Evolutionary conservation across 768 basidiomycete species (phyloP).

Genomic region (Inosperma sp.): DNA sequence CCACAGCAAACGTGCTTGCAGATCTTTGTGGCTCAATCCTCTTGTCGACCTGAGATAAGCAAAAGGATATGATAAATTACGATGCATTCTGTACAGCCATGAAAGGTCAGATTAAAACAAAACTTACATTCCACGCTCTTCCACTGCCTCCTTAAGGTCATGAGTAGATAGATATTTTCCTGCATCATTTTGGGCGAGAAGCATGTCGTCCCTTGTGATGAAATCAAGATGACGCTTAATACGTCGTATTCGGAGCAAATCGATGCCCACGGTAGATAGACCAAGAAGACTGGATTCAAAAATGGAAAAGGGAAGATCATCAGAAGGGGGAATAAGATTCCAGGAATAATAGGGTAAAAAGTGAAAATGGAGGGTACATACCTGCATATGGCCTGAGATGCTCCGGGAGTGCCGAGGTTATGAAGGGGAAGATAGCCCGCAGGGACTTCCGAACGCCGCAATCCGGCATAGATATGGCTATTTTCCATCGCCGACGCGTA

Average conservation of each 20-base stretch:
- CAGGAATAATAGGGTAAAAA: conserved; percentile 1
- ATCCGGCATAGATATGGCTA: conserved; percentile 31
- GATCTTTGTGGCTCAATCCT: conserved; percentile 36
- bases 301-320: too few relatives aligned
- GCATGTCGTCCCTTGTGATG: conserved; percentile 57
- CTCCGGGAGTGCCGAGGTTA: conserved; percentile 27
- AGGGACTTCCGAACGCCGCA: conserved; percentile 30
- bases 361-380: conserved; percentile 29
- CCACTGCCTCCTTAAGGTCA: conserved; percentile 61
- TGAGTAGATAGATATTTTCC: conserved; percentile 42
- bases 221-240: conserved; percentile 40
- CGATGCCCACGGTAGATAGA: conserved; percentile 42
- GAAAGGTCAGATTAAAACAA: conserved; percentile 1
- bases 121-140: conserved; percentile 76
- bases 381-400: conserved; percentile 52
- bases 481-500: conserved; percentile 35
- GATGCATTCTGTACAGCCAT: not conserved
- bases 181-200: conserved; percentile 49
- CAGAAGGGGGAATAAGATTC: not conserved
- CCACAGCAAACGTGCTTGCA: conserved; percentile 52
- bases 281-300: conserved; percentile 36
- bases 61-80: conserved; percentile 3
- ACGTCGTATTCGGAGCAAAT: conserved; percentile 40
- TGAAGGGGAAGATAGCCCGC: conserved; percentile 33
- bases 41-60: conserved; percentile 29